Evolutionary conservation across 148 eudicot genomes (phyloP), one percentile per base, ranked within the genome.

Genomic region (Fagopyrum esculentum): DNA sequence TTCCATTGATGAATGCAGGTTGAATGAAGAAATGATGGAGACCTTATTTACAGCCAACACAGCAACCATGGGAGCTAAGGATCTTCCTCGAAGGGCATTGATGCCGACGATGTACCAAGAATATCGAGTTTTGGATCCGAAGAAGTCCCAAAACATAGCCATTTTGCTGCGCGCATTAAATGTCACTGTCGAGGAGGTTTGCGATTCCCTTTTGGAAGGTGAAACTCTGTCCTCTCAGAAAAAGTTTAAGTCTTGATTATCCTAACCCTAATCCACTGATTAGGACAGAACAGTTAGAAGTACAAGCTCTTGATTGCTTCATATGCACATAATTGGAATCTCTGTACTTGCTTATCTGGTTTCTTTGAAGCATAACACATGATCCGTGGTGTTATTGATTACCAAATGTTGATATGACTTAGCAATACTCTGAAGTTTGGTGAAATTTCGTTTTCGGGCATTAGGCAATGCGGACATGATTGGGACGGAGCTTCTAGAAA

Each of bases 21-120:
- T 94, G 73, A 85, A 94, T 78, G 98, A 94, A 79, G 97, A 89
- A 75, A 89, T 88, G 97, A 93, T 93, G 48, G 95, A 93, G 88
- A 86, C 94, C 4, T 80, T 94, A 74, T 94, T 94, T 75, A 85
- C 78, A 75, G 92, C 80, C 6, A 90, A 86, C 35, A 81, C 88
- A 68, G 76, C 78, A 45, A 15, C n/a, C 46, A 40, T 5, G 22
- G 71, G 19, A 66, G 52, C 81, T 4, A 90, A 85, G 49, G 88
- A 87, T 29, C 80, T 80, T 44, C 71, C 69, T 9, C 74, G 77
- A 45, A 78, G 86, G 44, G 71, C 83, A 4, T 72, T 80, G 5
- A 45, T 72, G 61, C 83, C 82, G 0, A 61, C 70, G 73, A 16
- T 77, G 68, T 86, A 77, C 57, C 87, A 86, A 56, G 87, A 85